phyloP scores from a whole-genome alignment of 2,329 filamentous ascomycete genomes.

The Colletotrichum liriopes region DNA sequence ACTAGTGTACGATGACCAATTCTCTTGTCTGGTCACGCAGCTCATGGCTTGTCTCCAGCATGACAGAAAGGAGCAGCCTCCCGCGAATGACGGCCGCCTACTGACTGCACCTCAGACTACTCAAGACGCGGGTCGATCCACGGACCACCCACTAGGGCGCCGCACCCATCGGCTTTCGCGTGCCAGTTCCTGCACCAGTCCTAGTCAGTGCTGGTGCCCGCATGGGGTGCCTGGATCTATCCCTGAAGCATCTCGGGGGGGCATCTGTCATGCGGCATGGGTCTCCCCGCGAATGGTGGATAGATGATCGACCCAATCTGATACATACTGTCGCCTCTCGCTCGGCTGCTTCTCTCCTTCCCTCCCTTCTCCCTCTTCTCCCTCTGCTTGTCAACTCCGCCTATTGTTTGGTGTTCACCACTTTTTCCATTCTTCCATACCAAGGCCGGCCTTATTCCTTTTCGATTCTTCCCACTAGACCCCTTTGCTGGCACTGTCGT shows the following conservation, averaged over 20 bases:
- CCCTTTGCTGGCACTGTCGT: constrained; percentile 38
- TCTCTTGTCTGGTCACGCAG: constrained; percentile 3
- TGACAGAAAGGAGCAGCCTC: constrained; percentile 16
- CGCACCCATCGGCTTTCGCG: constrained; percentile 43
- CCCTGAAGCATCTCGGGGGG: constrained; percentile 38
- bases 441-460: constrained; percentile 43
- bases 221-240: constrained; percentile 41
- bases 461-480: constrained; percentile 40
- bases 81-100: not conserved
- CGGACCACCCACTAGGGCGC: constrained; percentile 41
- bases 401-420: constrained; percentile 36
- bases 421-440: constrained; percentile 33
- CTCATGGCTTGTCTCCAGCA: not conserved
- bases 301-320: constrained; percentile 44
- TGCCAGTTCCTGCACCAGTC: constrained; percentile 43
- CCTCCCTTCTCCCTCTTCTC: constrained; percentile 34
- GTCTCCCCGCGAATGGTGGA: constrained; percentile 43
- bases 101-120: not conserved
- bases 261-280: constrained; percentile 43
- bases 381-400: constrained; percentile 27
- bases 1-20: constrained; percentile 1
- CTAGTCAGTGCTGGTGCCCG: constrained; percentile 43
- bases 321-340: constrained; percentile 44
- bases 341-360: constrained; percentile 29
- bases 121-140: constrained; percentile 18